phyloP scores from a whole-genome alignment of 495 filamentous ascomycete species.

The Cudoniella acicularis region DNA sequence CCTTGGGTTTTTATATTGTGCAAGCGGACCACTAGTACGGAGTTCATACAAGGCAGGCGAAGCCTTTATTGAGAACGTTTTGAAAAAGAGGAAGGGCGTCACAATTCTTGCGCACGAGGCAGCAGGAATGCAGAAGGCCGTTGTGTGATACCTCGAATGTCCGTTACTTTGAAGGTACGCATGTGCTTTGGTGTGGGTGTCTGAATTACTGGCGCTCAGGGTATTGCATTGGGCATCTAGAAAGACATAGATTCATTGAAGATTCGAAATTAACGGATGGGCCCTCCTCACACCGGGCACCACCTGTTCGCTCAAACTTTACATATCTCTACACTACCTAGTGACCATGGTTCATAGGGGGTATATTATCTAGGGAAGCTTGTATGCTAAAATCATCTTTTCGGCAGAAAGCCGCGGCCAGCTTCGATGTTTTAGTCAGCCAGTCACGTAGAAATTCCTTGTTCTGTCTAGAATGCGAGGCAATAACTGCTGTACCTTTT shows the following conservation, averaged over 20 bases:
- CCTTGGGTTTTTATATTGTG: conserved; percentile 95
- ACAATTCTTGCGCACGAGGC: conserved; percentile 20
- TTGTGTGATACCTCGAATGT: too few species aligned
- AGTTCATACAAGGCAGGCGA: conserved; percentile 97
- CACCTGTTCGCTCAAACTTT: too few species aligned
- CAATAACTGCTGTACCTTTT: too few species aligned
- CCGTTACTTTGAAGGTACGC: too few species aligned
- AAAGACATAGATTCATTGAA: too few species aligned
- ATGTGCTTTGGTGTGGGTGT: background rate
- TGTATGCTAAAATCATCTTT: background rate
- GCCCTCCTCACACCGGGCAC: too few species aligned
- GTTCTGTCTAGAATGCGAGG: too few species aligned
- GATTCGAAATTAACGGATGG: too few species aligned
- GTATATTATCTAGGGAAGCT: background rate
- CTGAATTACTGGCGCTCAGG: background rate
- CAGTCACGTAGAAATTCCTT: too few species aligned
- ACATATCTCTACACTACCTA: too few species aligned
- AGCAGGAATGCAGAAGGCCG: conserved; percentile 19
- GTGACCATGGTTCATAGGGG: too few species aligned
- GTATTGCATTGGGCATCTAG: background rate
- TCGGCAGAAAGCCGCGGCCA: background rate
- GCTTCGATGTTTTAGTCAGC: too few species aligned
- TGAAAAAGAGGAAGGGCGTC: conserved; percentile 66
- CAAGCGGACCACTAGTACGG: conserved; percentile 85
- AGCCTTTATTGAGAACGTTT: conserved; percentile 96